phyloP scores from a whole-genome alignment of 768 basidiomycete genomes.

The Amanita thiersii region DNA sequence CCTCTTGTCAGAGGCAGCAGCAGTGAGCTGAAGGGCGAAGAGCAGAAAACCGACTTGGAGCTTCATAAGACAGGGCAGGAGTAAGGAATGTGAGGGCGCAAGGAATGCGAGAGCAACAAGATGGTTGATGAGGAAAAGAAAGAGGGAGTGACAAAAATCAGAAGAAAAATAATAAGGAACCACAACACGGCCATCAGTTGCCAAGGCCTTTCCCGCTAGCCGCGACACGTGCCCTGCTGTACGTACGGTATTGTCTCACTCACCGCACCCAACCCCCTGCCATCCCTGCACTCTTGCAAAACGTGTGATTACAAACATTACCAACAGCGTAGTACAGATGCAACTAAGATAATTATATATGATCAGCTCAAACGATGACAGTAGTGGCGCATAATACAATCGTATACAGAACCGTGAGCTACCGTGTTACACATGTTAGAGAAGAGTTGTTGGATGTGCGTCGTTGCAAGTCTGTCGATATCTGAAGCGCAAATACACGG shows the following conservation, averaged over 20 bases:
- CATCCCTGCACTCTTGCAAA: background rate
- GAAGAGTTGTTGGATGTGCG: constrained; percentile 36
- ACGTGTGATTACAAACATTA: background rate
- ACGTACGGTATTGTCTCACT: no score
- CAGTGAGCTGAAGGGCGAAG: constrained; percentile 30
- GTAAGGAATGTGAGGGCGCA: constrained; percentile 18
- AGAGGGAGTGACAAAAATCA: constrained; percentile 5
- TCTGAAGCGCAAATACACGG: constrained; percentile 63
- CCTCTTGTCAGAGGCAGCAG: constrained; percentile 27
- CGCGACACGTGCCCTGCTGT: no score
- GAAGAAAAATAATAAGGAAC: constrained; percentile 9
- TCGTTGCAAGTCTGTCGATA: constrained; percentile 31
- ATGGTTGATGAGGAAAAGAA: constrained; percentile 14
- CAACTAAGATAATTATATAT: constrained; percentile 19
- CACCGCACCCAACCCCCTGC: background rate
- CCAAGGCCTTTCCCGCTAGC: constrained; percentile 18
- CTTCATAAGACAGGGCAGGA: constrained; percentile 32
- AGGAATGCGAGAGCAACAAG: constrained; percentile 4
- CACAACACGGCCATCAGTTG: background rate
- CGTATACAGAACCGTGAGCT: constrained; percentile 10
- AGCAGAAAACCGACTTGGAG: constrained; percentile 34
- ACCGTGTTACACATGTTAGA: constrained; percentile 33
- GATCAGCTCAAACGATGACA: constrained; percentile 7
- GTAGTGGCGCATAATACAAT: constrained; percentile 1
- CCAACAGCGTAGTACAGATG: no score